phyloP scores from a whole-genome alignment of 139 green algal species.

The Tetratostichococcus sp. region DNA sequence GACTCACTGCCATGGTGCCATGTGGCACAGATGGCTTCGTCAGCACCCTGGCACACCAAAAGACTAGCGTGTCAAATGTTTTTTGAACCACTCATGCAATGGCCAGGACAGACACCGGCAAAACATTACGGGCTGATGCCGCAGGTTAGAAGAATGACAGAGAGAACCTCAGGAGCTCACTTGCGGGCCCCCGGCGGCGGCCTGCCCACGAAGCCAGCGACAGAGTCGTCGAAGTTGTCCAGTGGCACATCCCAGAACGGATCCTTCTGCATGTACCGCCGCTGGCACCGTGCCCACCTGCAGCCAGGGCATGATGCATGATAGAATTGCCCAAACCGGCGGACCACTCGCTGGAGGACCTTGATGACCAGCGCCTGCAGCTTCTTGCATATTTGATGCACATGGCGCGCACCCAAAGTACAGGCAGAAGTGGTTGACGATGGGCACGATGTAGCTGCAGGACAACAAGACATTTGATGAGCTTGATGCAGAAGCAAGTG shows the following conservation, averaged over 20 bases:
- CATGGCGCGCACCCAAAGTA: constrained; percentile 18
- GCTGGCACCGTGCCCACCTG: background rate
- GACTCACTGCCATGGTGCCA: too few species aligned
- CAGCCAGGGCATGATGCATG: too few species aligned
- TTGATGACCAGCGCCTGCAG: background rate
- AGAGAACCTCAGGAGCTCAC: background rate
- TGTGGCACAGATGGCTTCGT: too few species aligned
- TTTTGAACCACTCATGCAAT: too few species aligned
- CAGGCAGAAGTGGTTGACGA: constrained; percentile 43
- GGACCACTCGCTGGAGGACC: too few species aligned
- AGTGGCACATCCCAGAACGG: background rate
- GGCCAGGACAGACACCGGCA: too few species aligned
- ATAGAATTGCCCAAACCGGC: background rate
- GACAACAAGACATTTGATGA: too few species aligned
- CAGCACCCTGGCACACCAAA: too few species aligned
- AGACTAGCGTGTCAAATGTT: too few species aligned
- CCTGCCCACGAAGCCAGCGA: background rate
- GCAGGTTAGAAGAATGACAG: too few species aligned
- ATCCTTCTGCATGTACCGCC: background rate
- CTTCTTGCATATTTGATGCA: background rate
- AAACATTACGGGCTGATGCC: too few species aligned
- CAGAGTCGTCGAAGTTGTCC: background rate
- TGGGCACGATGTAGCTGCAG: constrained; percentile 50
- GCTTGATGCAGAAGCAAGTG: too few species aligned
- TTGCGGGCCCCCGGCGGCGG: background rate